Percentiles rank a stretch among this genome's conserved stretches.
Conservation (phyloP, 164 flowering plant species). For the Berberis thunbergii region DNA sequence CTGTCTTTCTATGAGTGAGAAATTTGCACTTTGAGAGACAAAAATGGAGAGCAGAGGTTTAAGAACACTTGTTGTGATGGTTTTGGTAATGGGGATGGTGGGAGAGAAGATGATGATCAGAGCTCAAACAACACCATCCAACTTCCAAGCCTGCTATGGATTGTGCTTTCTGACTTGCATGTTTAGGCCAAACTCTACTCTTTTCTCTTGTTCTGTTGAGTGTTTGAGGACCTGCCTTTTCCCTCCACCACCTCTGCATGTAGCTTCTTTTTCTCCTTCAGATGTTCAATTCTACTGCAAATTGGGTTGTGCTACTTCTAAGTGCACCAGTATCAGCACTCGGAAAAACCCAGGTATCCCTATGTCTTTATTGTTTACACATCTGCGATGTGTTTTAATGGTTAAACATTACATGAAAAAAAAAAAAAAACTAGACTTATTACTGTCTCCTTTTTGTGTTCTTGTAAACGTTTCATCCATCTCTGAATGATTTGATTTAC, state of each 20-base stretch:
- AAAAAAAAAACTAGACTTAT: background rate
- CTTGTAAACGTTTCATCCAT: background rate
- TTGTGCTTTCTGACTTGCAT: slow-evolving; percentile 19
- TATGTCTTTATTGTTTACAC: slow-evolving; percentile 1
- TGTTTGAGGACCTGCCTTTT: slow-evolving; percentile 17
- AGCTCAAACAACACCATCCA: background rate
- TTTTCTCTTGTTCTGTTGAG: slow-evolving; percentile 12
- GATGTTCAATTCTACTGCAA: slow-evolving; percentile 21
- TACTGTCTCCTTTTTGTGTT: slow-evolving; percentile 1
- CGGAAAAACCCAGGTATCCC: slow-evolving; percentile 23
- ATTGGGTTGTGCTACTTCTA: slow-evolving; percentile 35
- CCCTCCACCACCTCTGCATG: background rate
- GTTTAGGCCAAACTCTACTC: slow-evolving; percentile 9
- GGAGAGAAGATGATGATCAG: background rate
- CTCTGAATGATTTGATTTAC: background rate
- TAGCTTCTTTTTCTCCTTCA: background rate
- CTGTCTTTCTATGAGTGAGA: background rate
- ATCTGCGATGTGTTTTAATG: background rate
- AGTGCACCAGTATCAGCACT: slow-evolving; percentile 37
- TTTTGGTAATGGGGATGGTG: background rate
- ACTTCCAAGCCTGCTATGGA: slow-evolving; percentile 15
- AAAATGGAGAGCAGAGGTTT: background rate
- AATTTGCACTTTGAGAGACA: too few relatives aligned
- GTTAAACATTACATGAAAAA: background rate
- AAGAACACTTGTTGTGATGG: background rate